Conservation (phyloP, 805 yeast species). For the Nakazawaea peltata region DNA sequence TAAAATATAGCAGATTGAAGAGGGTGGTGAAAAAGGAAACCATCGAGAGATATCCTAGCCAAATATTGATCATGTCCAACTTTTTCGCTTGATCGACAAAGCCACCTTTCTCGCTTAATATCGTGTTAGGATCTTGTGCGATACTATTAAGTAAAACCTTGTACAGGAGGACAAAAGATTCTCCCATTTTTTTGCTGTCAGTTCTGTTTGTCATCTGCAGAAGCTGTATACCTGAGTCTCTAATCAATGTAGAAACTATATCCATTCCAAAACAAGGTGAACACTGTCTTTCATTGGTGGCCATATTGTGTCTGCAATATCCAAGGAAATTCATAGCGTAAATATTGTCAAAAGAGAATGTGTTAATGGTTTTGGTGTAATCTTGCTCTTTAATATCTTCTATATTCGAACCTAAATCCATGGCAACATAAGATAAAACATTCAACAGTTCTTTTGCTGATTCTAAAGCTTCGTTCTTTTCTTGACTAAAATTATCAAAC, state of each 20-base stretch:
- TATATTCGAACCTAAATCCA: conserved; percentile 28
- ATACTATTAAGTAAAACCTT: conserved; percentile 17
- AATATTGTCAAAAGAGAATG: conserved; percentile 32
- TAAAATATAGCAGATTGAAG: background rate
- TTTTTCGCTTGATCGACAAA: background rate
- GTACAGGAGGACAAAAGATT: conserved; percentile 32
- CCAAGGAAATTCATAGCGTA: conserved; percentile 39
- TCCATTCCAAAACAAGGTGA: conserved; percentile 36
- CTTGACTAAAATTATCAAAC: conserved; percentile 26
- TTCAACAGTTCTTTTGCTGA: conserved; percentile 34
- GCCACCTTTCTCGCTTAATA: conserved; percentile 13
- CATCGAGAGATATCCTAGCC: background rate
- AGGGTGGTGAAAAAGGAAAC: background rate
- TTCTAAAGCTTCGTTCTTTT: conserved; percentile 24
- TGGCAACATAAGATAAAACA: conserved; percentile 35
- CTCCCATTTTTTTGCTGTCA: conserved; percentile 29
- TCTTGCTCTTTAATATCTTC: conserved; percentile 14
- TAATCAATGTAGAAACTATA: conserved; percentile 34
- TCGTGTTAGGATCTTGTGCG: background rate
- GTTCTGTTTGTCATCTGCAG: conserved; percentile 31
- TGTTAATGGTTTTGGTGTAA: conserved; percentile 29
- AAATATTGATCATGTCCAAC: background rate
- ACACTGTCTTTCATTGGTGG: conserved; percentile 20
- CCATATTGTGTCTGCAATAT: conserved; percentile 33
- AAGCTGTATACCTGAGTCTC: conserved; percentile 42